phyloP scores from a whole-genome alignment of 257 asterid genomes.

The Henckelia pumila region DNA sequence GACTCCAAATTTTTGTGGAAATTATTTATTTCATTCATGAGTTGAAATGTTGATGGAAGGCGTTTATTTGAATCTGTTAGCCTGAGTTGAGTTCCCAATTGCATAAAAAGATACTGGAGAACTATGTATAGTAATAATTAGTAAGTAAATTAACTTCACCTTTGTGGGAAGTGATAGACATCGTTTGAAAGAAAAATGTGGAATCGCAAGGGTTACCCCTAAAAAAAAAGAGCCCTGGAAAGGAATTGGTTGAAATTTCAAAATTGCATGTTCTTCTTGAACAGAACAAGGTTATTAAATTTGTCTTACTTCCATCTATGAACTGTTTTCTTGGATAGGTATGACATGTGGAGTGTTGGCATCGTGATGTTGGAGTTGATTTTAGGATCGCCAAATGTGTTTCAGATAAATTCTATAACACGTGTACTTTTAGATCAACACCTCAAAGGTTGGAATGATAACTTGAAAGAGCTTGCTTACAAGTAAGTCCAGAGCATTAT shows the following conservation, averaged over 20 bases:
- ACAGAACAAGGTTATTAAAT: background rate
- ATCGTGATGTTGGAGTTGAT: constrained; percentile 86
- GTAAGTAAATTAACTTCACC: background rate
- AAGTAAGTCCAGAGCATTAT: constrained; percentile 52
- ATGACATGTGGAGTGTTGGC: constrained; percentile 99
- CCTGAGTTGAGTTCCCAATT: background rate
- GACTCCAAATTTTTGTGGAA: background rate
- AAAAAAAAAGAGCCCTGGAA: background rate
- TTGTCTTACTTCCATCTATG: background rate
- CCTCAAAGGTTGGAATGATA: constrained; percentile 88
- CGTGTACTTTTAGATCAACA: constrained; percentile 89
- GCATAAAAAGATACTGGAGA: constrained; percentile 5
- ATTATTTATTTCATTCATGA: no score
- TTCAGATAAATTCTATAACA: constrained; percentile 76
- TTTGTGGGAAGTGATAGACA: background rate
- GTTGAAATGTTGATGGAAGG: constrained; percentile 1
- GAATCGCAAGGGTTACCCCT: background rate
- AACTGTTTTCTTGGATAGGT: constrained; percentile 50
- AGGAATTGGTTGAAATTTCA: background rate
- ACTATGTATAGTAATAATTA: background rate
- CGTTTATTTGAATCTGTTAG: constrained; percentile 8
- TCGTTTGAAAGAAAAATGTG: background rate
- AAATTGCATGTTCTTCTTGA: background rate
- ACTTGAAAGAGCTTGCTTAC: constrained; percentile 89
- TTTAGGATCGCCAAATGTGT: constrained; percentile 91